Base-by-base conservation (phyloP, 2,329 filamentous ascomycete genomes). In the Fusarium torreyae region DNA sequence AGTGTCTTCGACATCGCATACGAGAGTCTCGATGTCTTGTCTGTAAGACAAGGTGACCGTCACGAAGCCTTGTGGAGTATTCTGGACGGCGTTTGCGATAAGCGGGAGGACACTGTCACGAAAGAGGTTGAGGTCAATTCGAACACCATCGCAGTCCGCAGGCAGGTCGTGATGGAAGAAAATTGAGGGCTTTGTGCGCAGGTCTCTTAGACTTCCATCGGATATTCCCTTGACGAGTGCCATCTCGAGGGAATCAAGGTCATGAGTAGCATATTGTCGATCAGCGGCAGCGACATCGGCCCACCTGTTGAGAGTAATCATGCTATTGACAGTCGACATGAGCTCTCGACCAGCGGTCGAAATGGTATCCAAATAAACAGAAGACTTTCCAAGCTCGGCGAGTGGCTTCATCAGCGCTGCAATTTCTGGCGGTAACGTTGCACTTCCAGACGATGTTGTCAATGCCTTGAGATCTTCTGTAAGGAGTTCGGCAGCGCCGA, bases 291-390 rank as follows among this genome's bases (percentile, higher is more conserved):
- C 76, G 14, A 78, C 74, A 9, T 78, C 77, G 2, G 80, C 77
- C 81, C 81, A 84, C 10, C 78, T 57, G 39, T 79, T 78, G 3
- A 80, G 57, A 3, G 79, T 83, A 33, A 84, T 79, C 68, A 84
- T 79, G 49, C 76, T 83, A 49, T 84, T 84, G 33, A 84, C 79
- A 0, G 79, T 83, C 2, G 79, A 79, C 58, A 83, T 83, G 5
- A 84, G 71, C 20, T 83, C 81, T n/a, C 75, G 76, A 0, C 81
- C 82, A 2, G 81, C 80, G 1, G 75, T 75, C 33, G 75, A 77
- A 34, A 84, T 83, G 0, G 79, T 80, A 17, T 77, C 70, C 18
- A 77, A 66, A 59, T 77, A 75, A 3, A 70, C 26, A 1, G 62
- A 50, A 1, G 71, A 51, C 36, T 60, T 58, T 2, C 20, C 24